Percentiles rank a stretch among this genome's conserved stretches.
Conservation (phyloP, 2,329 filamentous ascomycete genomes). For the Colletotrichum lentis region DNA sequence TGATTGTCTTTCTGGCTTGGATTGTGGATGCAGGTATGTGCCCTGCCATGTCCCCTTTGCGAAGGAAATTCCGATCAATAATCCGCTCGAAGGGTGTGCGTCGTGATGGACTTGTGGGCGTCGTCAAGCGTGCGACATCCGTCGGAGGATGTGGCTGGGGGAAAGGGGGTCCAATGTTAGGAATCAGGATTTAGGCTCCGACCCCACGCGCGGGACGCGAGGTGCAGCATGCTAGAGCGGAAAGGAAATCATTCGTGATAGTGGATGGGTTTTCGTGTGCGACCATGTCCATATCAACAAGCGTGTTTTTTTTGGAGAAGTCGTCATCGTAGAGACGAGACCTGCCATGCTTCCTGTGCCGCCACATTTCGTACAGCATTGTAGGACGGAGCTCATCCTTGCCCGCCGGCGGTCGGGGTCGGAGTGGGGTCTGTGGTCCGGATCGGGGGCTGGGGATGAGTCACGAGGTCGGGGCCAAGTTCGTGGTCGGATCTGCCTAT, state of each 20-base stretch:
- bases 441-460: slow-evolving; percentile 32
- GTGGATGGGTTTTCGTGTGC: not conserved
- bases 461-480: slow-evolving; percentile 27
- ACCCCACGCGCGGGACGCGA: slow-evolving; percentile 18
- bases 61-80: slow-evolving; percentile 20
- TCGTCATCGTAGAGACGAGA: slow-evolving; percentile 3
- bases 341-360: not conserved
- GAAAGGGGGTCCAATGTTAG: slow-evolving; percentile 12
- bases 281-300: not conserved
- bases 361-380: slow-evolving; percentile 7
- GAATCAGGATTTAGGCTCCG: slow-evolving; percentile 37
- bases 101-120: not conserved
- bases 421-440: slow-evolving; percentile 30
- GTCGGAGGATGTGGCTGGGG: slow-evolving; percentile 31
- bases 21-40: not conserved
- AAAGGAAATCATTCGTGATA: not conserved
- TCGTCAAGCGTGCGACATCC: slow-evolving; percentile 14
- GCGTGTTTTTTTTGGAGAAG: slow-evolving; percentile 8
- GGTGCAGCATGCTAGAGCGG: slow-evolving; percentile 1
- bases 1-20: not conserved
- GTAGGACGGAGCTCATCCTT: slow-evolving; percentile 1
- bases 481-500: slow-evolving; percentile 17
- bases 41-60: not conserved
- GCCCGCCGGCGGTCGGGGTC: slow-evolving; percentile 29
- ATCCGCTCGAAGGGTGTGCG: slow-evolving; percentile 7